Evolutionary conservation across 75 land plant species (phyloP).

Genomic region (Selaginella tamariscina): DNA sequence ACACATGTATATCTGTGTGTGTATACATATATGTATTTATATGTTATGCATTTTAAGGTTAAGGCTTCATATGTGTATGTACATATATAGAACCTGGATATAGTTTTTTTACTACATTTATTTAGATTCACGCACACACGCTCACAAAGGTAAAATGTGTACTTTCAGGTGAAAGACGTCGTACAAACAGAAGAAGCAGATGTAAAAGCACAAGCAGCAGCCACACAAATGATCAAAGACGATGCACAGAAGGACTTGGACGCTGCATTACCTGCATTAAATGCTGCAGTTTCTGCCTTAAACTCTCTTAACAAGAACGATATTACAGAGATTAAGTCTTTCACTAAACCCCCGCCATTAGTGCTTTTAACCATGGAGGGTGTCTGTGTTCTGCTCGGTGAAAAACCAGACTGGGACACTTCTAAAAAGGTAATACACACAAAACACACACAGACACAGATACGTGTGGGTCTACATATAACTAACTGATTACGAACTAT

Average conservation of each 20-base stretch:
- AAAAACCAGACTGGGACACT: constrained; percentile 30
- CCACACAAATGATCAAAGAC: constrained; percentile 30
- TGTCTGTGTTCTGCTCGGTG: constrained; percentile 26
- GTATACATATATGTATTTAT: too few relatives aligned
- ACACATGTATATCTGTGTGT: too few relatives aligned
- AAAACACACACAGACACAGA: too few relatives aligned
- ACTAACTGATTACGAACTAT: not conserved
- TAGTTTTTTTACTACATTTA: not conserved
- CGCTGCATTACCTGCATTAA: constrained; percentile 28
- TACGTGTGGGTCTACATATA: too few relatives aligned
- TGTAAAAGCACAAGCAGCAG: constrained; percentile 25
- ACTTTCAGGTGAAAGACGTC: constrained; percentile 22
- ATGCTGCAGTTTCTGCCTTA: constrained; percentile 25
- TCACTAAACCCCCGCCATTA: constrained; percentile 27
- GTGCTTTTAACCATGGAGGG: constrained; percentile 30
- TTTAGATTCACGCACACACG: not conserved
- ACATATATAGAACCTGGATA: not conserved
- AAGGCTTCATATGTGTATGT: too few relatives aligned
- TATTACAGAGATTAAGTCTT: constrained; percentile 30
- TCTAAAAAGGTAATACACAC: constrained; percentile 33
- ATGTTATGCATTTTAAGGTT: too few relatives aligned
- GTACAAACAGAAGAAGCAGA: constrained; percentile 22
- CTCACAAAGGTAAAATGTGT: not conserved
- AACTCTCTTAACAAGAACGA: constrained; percentile 29
- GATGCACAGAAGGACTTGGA: constrained; percentile 33